A percentile compares a stretch with the other conserved stretches of the same genome.
phyloP scores from a whole-genome alignment of 345 rosid species.

The Brassica nigra region DNA sequence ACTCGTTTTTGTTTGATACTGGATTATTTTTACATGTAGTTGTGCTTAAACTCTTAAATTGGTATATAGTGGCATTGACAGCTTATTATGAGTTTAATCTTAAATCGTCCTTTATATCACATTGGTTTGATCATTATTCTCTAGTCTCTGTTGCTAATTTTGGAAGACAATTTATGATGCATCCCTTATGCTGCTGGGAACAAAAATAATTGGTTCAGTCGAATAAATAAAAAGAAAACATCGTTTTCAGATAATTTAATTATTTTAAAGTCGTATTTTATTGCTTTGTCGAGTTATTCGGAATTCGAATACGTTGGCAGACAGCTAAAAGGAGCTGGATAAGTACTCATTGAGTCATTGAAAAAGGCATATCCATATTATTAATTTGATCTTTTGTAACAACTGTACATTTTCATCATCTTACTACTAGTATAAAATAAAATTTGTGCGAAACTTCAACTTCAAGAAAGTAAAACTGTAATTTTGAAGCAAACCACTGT shows the following conservation, averaged over 20 bases:
- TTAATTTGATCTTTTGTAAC: conserved; percentile 20
- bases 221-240: conserved; percentile 15
- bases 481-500: background rate
- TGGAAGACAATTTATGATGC: conserved; percentile 5
- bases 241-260: conserved; percentile 30
- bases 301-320: conserved; percentile 43
- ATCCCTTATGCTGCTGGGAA: conserved; percentile 7
- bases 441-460: background rate
- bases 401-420: conserved; percentile 8
- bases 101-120: background rate
- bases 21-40: background rate
- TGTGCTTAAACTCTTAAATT: background rate
- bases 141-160: background rate
- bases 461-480: conserved; percentile 20
- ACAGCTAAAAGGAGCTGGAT: conserved; percentile 45
- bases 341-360: conserved; percentile 32
- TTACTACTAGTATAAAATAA: background rate
- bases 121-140: background rate
- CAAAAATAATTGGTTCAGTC: conserved; percentile 1
- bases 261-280: background rate
- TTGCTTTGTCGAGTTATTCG: conserved; percentile 29
- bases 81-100: background rate
- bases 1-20: background rate
- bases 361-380: conserved; percentile 22
- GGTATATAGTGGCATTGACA: background rate